Evolutionary conservation across 805 yeast species (phyloP).

Genomic region (Diddensiella transvaalensis): DNA sequence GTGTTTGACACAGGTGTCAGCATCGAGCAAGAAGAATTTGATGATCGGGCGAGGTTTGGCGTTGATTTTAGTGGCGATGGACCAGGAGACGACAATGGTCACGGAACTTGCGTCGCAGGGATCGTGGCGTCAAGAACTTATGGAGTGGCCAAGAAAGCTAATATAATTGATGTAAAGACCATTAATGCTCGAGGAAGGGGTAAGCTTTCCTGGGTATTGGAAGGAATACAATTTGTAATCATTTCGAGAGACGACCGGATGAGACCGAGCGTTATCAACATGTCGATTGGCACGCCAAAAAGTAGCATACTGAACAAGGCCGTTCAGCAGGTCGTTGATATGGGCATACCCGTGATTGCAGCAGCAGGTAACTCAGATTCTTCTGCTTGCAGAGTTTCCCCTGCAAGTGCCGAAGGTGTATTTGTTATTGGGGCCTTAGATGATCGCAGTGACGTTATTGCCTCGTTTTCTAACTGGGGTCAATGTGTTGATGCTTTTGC

Average conservation of each 20-base stretch:
- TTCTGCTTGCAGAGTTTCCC: conserved; percentile 81
- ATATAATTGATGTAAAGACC: conserved; percentile 67
- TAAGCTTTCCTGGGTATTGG: conserved; percentile 32
- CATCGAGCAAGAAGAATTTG: conserved; percentile 36
- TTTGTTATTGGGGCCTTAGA: conserved; percentile 88
- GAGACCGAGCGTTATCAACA: conserved; percentile 23
- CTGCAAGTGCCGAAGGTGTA: conserved; percentile 71
- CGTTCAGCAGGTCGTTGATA: conserved; percentile 24
- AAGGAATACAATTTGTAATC: conserved; percentile 35
- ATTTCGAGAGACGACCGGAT: conserved; percentile 15
- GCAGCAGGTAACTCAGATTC: conserved; percentile 65
- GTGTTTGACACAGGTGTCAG: conserved; percentile 76
- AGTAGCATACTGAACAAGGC: conserved; percentile 27
- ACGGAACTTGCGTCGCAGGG: conserved; percentile 92
- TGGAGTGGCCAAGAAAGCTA: conserved; percentile 73
- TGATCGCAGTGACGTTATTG: conserved; percentile 64
- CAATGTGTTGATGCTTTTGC: conserved; percentile 85
- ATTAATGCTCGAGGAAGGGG: conserved; percentile 68
- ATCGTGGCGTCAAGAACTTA: conserved; percentile 67
- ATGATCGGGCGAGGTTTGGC: conserved; percentile 38
- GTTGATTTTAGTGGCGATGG: conserved; percentile 44
- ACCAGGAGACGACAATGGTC: conserved; percentile 71
- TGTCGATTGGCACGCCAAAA: conserved; percentile 28
- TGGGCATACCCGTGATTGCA: conserved; percentile 30
- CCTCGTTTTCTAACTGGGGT: conserved; percentile 89